Evolutionary conservation across 331 rosid genomes (phyloP).

Genomic region (Dryas integrifolia): DNA sequence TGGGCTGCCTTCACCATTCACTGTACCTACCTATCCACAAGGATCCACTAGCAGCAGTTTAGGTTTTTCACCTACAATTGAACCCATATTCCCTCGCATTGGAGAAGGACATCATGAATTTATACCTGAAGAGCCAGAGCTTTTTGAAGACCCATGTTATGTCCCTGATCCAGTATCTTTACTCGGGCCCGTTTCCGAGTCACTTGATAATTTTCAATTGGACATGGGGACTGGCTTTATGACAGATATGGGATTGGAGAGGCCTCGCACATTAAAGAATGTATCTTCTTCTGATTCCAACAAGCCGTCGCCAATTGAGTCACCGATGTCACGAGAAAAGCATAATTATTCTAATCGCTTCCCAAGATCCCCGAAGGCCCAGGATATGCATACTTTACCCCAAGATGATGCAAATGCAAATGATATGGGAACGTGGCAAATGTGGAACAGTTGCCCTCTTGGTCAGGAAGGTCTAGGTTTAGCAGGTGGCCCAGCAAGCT

Average conservation of each 20-base stretch:
- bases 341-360: conserved; percentile 54
- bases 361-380: conserved; percentile 44
- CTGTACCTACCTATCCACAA: conserved; percentile 51
- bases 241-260: conserved; percentile 48
- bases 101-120: conserved; percentile 53
- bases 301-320: conserved; percentile 92
- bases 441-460: conserved; percentile 89
- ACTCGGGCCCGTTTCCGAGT: conserved; percentile 95
- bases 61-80: conserved; percentile 84
- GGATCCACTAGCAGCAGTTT: conserved; percentile 56
- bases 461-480: conserved; percentile 93
- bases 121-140: conserved; percentile 77
- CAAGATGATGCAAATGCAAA: conserved; percentile 49
- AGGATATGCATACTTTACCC: conserved; percentile 48
- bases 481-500: conserved; percentile 74
- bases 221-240: conserved; percentile 64
- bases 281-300: conserved; percentile 56
- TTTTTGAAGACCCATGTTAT: conserved; percentile 92
- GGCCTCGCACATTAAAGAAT: conserved; percentile 57
- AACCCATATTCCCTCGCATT: conserved; percentile 64
- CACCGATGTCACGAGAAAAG: conserved; percentile 87
- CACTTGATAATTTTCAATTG: conserved; percentile 82
- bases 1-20: conserved; percentile 87
- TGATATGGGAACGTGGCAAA: conserved; percentile 90
- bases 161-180: conserved; percentile 80